phyloP scores from a whole-genome alignment of 2,329 filamentous ascomycete species.

The Claviceps sp. region DNA sequence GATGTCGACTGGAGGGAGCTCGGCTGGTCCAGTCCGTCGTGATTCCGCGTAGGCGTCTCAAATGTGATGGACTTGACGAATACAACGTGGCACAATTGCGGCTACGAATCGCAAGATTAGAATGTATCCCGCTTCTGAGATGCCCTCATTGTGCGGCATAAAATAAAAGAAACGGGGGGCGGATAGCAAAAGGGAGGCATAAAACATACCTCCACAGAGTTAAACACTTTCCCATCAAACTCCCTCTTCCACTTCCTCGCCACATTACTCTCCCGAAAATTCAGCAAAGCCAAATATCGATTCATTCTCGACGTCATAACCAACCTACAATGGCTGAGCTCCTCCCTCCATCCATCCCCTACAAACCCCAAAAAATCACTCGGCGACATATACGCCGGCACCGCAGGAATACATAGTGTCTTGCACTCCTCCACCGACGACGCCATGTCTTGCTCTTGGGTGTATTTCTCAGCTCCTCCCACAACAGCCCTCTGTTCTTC shows the following conservation, averaged over 20 bases:
- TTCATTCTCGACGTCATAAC: constrained; percentile 81
- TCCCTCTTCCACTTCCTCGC: constrained; percentile 71
- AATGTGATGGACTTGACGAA: constrained; percentile 90
- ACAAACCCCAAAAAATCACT: constrained; percentile 86
- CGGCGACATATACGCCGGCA: constrained; percentile 85
- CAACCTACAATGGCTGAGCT: constrained; percentile 89
- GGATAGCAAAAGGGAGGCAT: neutral
- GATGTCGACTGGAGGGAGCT: constrained; percentile 29
- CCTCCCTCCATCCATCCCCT: constrained; percentile 70
- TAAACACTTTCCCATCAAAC: constrained; percentile 90
- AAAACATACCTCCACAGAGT: constrained; percentile 61
- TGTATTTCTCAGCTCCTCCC: constrained; percentile 10
- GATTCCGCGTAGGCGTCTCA: constrained; percentile 42
- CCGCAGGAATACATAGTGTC: constrained; percentile 83
- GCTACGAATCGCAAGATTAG: constrained; percentile 28
- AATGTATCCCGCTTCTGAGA: neutral
- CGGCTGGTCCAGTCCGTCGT: constrained; percentile 42
- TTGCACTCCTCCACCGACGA: constrained; percentile 52
- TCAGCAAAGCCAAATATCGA: constrained; percentile 90
- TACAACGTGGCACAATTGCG: constrained; percentile 87
- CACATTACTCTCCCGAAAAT: constrained; percentile 63
- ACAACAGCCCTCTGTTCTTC: constrained; percentile 49
- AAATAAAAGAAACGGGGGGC: neutral
- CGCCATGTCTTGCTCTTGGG: constrained; percentile 14
- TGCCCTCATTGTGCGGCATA: neutral